phyloP scores from a whole-genome alignment of 139 green algal species.

The Zygnema circumcarinatum region DNA sequence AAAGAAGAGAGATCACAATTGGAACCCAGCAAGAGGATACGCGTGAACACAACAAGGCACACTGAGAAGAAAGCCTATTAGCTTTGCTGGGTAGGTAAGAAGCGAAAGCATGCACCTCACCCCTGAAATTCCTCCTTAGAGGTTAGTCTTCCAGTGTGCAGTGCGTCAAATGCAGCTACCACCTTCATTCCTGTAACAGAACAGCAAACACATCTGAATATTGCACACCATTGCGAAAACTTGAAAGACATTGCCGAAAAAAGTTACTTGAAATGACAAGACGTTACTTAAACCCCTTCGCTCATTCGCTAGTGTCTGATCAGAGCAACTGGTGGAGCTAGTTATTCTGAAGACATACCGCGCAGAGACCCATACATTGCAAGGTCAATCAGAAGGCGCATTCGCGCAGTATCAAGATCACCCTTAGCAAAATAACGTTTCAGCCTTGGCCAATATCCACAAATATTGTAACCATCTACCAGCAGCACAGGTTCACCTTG shows the following conservation, averaged over 20 bases:
- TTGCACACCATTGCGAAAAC: too few species aligned
- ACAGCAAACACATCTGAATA: too few species aligned
- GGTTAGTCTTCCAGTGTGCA: neutral
- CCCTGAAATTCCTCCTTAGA: neutral
- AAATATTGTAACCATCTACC: slow-evolving; percentile 43
- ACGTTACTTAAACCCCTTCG: too few species aligned
- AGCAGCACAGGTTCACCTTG: slow-evolving; percentile 5
- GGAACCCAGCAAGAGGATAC: too few species aligned
- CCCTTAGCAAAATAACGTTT: slow-evolving; percentile 26
- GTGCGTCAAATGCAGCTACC: neutral
- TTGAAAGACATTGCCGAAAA: too few species aligned
- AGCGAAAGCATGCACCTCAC: neutral
- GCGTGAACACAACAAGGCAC: too few species aligned
- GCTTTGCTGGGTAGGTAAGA: too few species aligned
- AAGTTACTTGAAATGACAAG: too few species aligned
- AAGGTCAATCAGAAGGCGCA: slow-evolving; percentile 8
- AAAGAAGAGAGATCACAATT: neutral
- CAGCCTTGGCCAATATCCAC: slow-evolving; percentile 31
- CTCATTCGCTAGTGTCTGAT: too few species aligned
- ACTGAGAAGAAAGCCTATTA: too few species aligned
- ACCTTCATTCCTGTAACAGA: neutral
- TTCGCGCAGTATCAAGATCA: slow-evolving; percentile 13
- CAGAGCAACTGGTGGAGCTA: too few species aligned
- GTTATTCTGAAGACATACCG: too few species aligned
- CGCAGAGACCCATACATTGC: slow-evolving; percentile 7